Evolutionary conservation across 306 rosid genomes (phyloP), one percentile per base, ranked within the genome.

Genomic region (Pyrus bretschneideri): DNA sequence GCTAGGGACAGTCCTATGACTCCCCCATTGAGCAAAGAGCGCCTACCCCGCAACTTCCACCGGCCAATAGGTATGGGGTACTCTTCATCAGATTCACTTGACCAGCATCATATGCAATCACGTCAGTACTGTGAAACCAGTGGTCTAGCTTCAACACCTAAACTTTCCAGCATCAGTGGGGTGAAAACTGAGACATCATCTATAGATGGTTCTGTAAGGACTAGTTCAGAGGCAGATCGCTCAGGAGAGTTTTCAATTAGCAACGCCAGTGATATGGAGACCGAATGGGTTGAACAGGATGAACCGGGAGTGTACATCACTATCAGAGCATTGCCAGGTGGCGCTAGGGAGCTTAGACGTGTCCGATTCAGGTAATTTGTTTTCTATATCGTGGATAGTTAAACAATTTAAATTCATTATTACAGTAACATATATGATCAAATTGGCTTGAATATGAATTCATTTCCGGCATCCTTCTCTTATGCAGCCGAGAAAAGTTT

Each of bases 271-370:
- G 99, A 95, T 79, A 81, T 89, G 93, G 99, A 95, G 83, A 84
- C 97, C 11, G 99, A 95, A 80, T 95, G 99, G 97, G 93, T 93
- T 40, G 99, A 95, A 70, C 91, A 92, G 86, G 99, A 92, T 73
- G 99, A 92, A 82, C 97, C 97, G 0, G 99, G 99, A 69, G 97
- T 95, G 40, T 95, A 95, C 86, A 95, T 95, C 89, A 95, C 99
- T 29, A 89, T 95, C 76, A 81, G 97, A 80, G 85, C 92, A 42
- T 81, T 85, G 63, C 97, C 96, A 12, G 92, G 96, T 44, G 99
- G 99, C 63, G 35, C 86, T 60, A 85, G 96, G 78, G 99, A 95
- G 81, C 96, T 95, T 44, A 82, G 97, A 80, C 97, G 96, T 8
- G 96, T 95, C 58, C 89, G 99, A 49, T 95, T 95, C 88, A 95